These are phyloP conservation scores for Trichoderma erinaceum DNA, from an alignment of 495 filamentous ascomycete species.

Conservation along the genomic window DNA sequence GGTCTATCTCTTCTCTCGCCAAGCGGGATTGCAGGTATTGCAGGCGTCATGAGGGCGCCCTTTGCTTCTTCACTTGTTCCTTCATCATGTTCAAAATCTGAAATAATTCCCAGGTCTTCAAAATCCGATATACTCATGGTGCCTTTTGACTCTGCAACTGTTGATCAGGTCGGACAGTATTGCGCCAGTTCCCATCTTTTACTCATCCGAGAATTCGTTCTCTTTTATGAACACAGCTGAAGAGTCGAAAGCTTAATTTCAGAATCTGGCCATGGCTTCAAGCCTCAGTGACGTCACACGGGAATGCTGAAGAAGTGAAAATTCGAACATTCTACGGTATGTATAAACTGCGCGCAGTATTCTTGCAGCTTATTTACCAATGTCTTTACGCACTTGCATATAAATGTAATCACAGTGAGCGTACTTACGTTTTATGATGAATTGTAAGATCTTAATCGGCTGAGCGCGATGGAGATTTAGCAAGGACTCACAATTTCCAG, in stretches of 20 bases:
- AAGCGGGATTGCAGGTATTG: neutral
- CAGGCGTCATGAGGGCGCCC: neutral
- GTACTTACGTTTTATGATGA: no score
- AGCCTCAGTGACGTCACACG: slow-evolving; percentile 7
- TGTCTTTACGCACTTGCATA: no score
- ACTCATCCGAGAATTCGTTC: neutral
- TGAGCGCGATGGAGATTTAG: no score
- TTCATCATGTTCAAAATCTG: neutral
- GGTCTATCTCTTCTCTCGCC: neutral
- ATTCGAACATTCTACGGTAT: neutral
- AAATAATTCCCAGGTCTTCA: slow-evolving; percentile 5
- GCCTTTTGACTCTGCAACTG: neutral
- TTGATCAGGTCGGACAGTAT: neutral
- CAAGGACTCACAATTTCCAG: no score
- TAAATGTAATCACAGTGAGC: no score
- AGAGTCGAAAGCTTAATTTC: neutral
- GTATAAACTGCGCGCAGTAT: neutral
- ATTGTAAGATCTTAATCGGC: no score
- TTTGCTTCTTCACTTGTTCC: neutral
- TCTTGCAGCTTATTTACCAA: no score
- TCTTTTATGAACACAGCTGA: slow-evolving; percentile 7
- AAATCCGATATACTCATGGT: neutral
- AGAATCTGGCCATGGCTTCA: neutral
- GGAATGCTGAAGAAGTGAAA: neutral
- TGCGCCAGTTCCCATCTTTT: neutral